A percentile compares a stretch with the other conserved stretches of the same genome.
Evolutionary conservation across 176 grass and related monocot species (phyloP).

Genomic region (Phyllostachys edulis): DNA sequence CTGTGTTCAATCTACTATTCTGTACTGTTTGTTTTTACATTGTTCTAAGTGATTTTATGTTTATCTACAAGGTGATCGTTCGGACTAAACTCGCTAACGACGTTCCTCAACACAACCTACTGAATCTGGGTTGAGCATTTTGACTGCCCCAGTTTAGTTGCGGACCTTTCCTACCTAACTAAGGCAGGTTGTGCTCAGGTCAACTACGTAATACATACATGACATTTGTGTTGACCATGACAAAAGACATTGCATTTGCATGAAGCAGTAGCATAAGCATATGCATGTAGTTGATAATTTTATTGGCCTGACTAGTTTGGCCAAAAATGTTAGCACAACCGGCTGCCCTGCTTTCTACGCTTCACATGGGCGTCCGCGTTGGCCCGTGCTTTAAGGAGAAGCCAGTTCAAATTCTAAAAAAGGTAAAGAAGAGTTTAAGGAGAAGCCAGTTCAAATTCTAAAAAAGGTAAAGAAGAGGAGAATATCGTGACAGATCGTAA

Average conservation of each 20-base stretch:
- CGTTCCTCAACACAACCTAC: too few species aligned
- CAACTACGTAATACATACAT: background rate
- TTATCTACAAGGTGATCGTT: too few species aligned
- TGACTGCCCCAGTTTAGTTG: background rate
- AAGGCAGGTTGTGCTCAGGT: too few species aligned
- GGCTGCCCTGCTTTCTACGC: background rate
- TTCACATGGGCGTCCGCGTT: background rate
- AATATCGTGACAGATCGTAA: background rate
- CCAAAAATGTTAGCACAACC: background rate
- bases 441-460: background rate
- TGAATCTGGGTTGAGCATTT: background rate
- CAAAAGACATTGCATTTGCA: background rate
- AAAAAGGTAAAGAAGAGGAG: background rate
- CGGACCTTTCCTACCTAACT: background rate
- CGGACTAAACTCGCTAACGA: too few species aligned
- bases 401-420: background rate
- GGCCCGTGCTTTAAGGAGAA: slow-evolving; percentile 7
- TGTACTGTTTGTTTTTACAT: too few species aligned
- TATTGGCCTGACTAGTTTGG: background rate
- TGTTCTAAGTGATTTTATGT: too few species aligned
- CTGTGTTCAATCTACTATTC: too few species aligned
- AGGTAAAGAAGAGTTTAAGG: background rate
- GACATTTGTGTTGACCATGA: background rate
- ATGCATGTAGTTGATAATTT: background rate
- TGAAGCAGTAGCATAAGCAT: background rate